Conservation (phyloP, 208 protist genomes). For the Balamuthia mandrillaris region DNA sequence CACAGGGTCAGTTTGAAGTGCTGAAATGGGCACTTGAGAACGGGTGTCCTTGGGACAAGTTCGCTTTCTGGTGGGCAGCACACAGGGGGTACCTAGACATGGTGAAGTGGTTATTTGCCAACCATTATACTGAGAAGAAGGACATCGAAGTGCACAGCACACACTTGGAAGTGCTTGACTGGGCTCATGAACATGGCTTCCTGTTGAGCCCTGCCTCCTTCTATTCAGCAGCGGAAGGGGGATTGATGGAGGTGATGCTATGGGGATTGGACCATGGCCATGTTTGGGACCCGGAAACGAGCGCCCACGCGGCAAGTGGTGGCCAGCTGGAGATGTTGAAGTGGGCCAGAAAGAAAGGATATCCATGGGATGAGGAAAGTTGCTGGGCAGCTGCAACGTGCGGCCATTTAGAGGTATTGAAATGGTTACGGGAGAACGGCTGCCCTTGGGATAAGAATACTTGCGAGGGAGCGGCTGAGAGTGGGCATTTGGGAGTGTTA, state of each 20-base stretch:
- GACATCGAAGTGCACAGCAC: no score
- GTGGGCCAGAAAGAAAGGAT: not conserved
- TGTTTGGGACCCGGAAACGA: not conserved
- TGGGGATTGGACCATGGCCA: not conserved
- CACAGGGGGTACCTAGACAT: no score
- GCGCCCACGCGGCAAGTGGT: not conserved
- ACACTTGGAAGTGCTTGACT: not conserved
- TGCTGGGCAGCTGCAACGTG: not conserved
- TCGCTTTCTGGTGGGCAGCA: no score
- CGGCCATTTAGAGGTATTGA: not conserved
- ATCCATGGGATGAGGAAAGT: not conserved
- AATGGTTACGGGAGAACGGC: not conserved
- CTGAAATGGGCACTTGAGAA: no score
- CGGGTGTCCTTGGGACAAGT: no score
- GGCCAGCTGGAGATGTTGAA: not conserved
- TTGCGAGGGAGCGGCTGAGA: not conserved
- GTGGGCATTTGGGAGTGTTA: not conserved
- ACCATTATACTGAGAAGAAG: no score
- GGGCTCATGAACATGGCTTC: not conserved
- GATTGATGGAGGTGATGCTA: not conserved
- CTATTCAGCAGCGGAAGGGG: not conserved
- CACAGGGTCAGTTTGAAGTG: no score
- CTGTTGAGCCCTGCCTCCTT: no score
- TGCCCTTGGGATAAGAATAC: not conserved
- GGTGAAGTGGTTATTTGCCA: no score